Base-by-base conservation (phyloP, 805 yeast species). In the Nakazawaea ernobii region DNA sequence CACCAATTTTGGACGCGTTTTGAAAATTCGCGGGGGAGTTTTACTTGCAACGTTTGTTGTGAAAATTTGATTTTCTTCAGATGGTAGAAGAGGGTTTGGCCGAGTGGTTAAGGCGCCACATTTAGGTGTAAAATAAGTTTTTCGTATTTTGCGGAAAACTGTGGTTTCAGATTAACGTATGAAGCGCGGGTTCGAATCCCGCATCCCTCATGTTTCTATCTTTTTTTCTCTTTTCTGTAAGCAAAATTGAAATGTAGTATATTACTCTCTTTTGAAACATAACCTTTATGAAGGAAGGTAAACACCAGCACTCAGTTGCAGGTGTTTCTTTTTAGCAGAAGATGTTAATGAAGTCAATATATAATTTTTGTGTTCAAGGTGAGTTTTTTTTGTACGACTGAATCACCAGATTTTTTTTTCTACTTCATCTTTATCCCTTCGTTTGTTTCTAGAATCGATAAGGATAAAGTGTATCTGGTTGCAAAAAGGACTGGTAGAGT, bases 71-170 rank as follows among this genome's bases (percentile, higher is more conserved):
- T 13, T 20, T 5, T 6, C 4, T 17, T 7, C 29, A 36, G 40
- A 14, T 39, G 43, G 20, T 46, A 35, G 39, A 8, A 17, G 68
- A 57, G 66, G 60, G 68, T 58, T 59, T 63, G 68, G 68, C 68
- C 68, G 68, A 63, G 68, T 61, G 68, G 68, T 63, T 63, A 63
- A 63, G 68, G 68, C 68, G 68, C 51, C 52, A 52, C 50, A 48
- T 52, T 52, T 52, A 52, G 55, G 55, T 46, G 47, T 39, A 43
- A 48, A 39, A 41, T 32, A 43, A 39, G 41, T 48, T 45, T 40
- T 32, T 26, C 27, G 27, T 10, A 15, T 42, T 33, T 10, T 29
- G 26, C 36, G 29, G 46, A 52, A 47, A 27, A 38, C 55, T 48
- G 51, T 52, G 52, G 53, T 52, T 47, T 50, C 55, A 49, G 49